Percentiles rank a stretch among this genome's conserved stretches.
These are phyloP conservation scores for Rheum nobile DNA, from an alignment of 148 eudicot species.

Conservation along the genomic window DNA sequence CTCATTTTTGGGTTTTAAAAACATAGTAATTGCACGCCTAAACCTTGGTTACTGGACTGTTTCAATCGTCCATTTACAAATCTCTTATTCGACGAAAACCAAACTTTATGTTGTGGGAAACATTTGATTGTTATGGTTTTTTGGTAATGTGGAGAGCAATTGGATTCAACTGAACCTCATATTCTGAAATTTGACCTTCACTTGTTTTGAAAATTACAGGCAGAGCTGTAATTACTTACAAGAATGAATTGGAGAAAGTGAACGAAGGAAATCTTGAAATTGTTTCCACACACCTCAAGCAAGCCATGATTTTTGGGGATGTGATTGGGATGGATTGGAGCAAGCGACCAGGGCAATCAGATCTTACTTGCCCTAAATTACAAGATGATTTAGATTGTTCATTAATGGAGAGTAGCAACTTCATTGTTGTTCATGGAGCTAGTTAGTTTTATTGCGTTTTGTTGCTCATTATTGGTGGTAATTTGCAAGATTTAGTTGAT, in stretches of 20 bases:
- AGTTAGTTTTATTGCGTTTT: constrained; percentile 25
- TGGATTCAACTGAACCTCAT: background rate
- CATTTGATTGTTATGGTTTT: background rate
- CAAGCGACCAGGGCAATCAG: constrained; percentile 45
- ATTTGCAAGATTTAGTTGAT: background rate
- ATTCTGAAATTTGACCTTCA: background rate
- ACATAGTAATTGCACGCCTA: background rate
- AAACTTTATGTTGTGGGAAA: background rate
- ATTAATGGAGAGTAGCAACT: constrained; percentile 29
- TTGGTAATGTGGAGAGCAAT: background rate
- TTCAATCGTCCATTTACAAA: background rate
- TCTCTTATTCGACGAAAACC: too few relatives aligned
- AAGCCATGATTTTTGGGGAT: constrained; percentile 50
- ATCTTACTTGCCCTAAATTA: constrained; percentile 21
- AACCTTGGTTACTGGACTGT: background rate
- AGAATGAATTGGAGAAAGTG: constrained; percentile 77
- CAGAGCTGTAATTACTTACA: constrained; percentile 84
- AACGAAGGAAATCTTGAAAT: constrained; percentile 45
- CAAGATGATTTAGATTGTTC: constrained; percentile 27
- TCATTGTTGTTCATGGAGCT: constrained; percentile 95
- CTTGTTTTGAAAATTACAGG: constrained; percentile 32
- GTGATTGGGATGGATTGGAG: constrained; percentile 93
- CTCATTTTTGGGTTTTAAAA: background rate
- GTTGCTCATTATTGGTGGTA: background rate
- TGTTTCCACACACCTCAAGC: constrained; percentile 53